Evolutionary conservation across 2,329 filamentous ascomycete species (phyloP).

Genomic region (Ophiostoma perfectum): DNA sequence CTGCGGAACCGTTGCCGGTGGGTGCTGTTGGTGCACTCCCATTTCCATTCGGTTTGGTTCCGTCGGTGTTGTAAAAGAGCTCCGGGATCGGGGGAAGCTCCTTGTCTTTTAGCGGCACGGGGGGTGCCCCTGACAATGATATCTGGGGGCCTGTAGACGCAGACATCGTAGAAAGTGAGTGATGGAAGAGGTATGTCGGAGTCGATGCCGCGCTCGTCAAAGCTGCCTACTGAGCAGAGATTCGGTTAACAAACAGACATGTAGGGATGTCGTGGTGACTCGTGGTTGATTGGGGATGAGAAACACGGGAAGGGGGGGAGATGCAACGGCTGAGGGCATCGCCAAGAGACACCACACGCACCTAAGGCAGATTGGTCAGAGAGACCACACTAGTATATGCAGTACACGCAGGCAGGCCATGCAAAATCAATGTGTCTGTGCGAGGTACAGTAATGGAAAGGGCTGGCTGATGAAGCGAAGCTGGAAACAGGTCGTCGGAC

Average conservation of each 20-base stretch:
- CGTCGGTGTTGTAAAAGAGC: slow-evolving; percentile 13
- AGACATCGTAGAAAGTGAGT: slow-evolving; percentile 1
- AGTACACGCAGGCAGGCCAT: slow-evolving; percentile 17
- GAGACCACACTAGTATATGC: slow-evolving; percentile 15
- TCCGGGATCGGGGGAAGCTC: slow-evolving; percentile 18
- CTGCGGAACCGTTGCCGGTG: slow-evolving; percentile 13
- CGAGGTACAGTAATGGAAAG: not conserved
- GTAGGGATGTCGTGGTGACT: not conserved
- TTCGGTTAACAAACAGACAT: not conserved
- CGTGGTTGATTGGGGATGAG: not conserved
- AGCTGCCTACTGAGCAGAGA: not conserved
- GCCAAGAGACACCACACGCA: slow-evolving; percentile 11
- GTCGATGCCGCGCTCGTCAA: not conserved
- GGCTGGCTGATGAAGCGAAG: not conserved
- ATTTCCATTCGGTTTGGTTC: not conserved
- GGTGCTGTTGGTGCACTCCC: too few relatives aligned
- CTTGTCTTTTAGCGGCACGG: slow-evolving; percentile 18
- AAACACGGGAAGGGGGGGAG: not conserved
- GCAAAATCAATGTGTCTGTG: not conserved
- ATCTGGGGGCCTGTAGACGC: not conserved
- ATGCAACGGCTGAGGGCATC: not conserved
- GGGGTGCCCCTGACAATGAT: not conserved
- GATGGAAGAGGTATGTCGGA: not conserved
- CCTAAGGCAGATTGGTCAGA: slow-evolving; percentile 17
- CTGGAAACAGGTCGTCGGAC: not conserved